Evolutionary conservation across 441 rosid genomes (phyloP).

Genomic region (Biscutella laevigata): DNA sequence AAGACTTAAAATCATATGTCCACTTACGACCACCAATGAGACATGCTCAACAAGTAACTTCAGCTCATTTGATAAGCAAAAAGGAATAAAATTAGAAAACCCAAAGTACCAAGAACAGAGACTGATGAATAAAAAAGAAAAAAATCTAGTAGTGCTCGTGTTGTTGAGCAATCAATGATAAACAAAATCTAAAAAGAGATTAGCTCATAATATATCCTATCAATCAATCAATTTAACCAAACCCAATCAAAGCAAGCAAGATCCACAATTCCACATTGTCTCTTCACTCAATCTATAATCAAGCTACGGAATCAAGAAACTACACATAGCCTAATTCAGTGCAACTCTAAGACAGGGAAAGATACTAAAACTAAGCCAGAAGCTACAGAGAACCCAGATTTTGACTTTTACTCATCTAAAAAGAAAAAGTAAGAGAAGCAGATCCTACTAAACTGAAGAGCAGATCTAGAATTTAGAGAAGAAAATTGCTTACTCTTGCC

Average conservation of each 20-base stretch:
- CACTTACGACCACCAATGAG: neutral
- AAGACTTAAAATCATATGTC: neutral
- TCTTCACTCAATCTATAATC: neutral
- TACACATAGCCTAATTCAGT: neutral
- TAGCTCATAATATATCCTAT: neutral
- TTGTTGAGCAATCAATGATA: neutral
- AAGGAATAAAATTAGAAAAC: neutral
- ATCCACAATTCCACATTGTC: constrained; percentile 13
- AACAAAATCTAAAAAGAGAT: neutral
- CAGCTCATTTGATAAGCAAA: neutral
- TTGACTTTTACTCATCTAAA: neutral
- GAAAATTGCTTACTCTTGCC: constrained; percentile 43
- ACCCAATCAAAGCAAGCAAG: constrained; percentile 1
- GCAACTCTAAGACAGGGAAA: neutral
- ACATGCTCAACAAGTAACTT: neutral
- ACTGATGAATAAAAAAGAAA: neutral
- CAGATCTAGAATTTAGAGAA: constrained; percentile 22
- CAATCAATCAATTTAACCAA: neutral
- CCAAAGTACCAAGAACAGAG: neutral
- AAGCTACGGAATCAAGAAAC: neutral
- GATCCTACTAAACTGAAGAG: constrained; percentile 4
- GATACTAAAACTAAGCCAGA: no score
- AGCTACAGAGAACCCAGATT: neutral
- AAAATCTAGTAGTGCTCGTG: neutral
- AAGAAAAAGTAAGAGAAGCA: constrained; percentile 3